phyloP scores from a whole-genome alignment of 2,329 filamentous ascomycete species.

The Diaporthe vexans region DNA sequence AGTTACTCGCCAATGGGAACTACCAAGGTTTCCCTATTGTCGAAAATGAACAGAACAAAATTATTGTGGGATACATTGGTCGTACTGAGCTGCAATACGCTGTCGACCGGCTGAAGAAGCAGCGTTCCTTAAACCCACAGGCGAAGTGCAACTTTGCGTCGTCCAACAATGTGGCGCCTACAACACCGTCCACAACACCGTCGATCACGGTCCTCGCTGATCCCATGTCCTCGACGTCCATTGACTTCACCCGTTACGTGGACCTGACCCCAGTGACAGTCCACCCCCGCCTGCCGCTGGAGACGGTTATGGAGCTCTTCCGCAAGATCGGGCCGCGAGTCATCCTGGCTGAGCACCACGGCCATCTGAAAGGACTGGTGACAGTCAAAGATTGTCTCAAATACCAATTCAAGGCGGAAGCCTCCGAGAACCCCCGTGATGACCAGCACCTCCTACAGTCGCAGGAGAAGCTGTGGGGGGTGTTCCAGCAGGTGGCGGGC shows the following conservation, averaged over 20 bases:
- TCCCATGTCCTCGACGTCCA: constrained; percentile 53
- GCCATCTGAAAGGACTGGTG: constrained; percentile 85
- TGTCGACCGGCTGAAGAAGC: constrained; percentile 81
- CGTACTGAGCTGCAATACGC: constrained; percentile 93
- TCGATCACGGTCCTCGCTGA: constrained; percentile 59
- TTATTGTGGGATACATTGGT: constrained; percentile 91
- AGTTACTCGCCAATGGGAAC: constrained; percentile 80
- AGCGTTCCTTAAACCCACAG: constrained; percentile 74
- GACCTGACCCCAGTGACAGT: constrained; percentile 91
- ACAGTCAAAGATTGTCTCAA: constrained; percentile 98
- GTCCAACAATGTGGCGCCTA: constrained; percentile 48
- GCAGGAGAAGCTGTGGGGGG: constrained; percentile 76
- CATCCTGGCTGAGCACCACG: constrained; percentile 92
- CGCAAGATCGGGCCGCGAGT: constrained; percentile 97
- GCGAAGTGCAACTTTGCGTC: constrained; percentile 82
- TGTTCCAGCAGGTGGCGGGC: constrained; percentile 64
- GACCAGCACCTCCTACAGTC: constrained; percentile 68
- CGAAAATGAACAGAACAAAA: constrained; percentile 77
- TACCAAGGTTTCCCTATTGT: constrained; percentile 96
- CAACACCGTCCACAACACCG: constrained; percentile 55
- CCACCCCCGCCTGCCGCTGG: constrained; percentile 90
- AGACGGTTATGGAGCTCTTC: constrained; percentile 99
- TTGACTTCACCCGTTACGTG: constrained; percentile 90
- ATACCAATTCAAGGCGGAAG: constrained; percentile 97
- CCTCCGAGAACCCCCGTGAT: constrained; percentile 79